Evolutionary conservation across 2,329 filamentous ascomycete species (phyloP).

Genomic region (Botrytis medusae): DNA sequence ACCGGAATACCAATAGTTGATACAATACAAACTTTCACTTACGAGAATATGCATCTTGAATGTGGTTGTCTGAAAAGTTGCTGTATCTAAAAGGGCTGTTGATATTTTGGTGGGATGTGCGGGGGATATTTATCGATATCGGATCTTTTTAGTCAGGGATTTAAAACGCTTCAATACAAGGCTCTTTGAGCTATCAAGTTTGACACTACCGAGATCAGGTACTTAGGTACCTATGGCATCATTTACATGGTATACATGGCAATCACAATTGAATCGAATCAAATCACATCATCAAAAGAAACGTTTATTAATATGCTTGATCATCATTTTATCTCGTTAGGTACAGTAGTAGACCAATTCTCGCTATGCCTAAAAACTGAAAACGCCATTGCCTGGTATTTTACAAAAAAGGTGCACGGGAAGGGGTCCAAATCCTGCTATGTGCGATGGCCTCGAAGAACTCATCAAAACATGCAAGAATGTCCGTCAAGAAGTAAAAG

Average conservation of each 20-base stretch:
- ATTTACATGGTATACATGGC: slow-evolving; percentile 2
- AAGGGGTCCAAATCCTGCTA: slow-evolving; percentile 16
- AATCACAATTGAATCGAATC: slow-evolving; percentile 3
- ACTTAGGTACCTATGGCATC: background rate
- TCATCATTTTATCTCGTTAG: slow-evolving; percentile 20
- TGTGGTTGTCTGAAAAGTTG: background rate
- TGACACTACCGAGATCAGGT: background rate
- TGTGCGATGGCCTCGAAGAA: slow-evolving; percentile 6
- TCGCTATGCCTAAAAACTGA: slow-evolving; percentile 20
- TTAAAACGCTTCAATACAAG: background rate
- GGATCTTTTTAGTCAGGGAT: slow-evolving; percentile 18
- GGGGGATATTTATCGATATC: slow-evolving; percentile 22
- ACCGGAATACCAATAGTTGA: background rate
- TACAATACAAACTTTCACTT: slow-evolving; percentile 32
- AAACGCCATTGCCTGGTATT: slow-evolving; percentile 19
- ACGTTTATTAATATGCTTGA: background rate
- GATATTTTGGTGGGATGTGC: slow-evolving; percentile 14
- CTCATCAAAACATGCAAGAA: slow-evolving; percentile 11
- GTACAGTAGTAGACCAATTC: slow-evolving; percentile 19
- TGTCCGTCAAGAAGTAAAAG: slow-evolving; percentile 10
- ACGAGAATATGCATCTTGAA: slow-evolving; percentile 52
- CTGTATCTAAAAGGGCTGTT: background rate
- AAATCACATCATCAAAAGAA: background rate
- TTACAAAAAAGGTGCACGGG: slow-evolving; percentile 13
- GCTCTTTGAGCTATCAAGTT: background rate